These are phyloP conservation scores for Neurospora sublineolata DNA, from an alignment of 495 filamentous ascomycete species.

Conservation along the genomic window DNA sequence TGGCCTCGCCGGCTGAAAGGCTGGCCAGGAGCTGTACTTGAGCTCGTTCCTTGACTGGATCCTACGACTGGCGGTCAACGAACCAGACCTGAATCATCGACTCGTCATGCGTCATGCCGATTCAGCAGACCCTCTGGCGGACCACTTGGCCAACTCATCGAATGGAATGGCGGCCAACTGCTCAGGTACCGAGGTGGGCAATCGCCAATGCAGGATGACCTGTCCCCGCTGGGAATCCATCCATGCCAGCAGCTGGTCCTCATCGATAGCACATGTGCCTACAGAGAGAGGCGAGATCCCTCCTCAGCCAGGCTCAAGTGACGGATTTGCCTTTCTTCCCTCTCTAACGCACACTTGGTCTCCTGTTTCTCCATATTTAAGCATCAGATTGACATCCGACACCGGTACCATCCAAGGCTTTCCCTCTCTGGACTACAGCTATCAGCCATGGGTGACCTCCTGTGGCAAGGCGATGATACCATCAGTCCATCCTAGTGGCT, in stretches of 20 bases:
- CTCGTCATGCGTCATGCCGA: background rate
- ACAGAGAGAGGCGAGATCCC: background rate
- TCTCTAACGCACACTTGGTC: background rate
- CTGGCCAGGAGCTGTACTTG: background rate
- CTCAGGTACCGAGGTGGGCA: background rate
- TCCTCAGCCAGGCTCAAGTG: background rate
- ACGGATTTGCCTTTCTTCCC: background rate
- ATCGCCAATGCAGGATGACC: conserved; percentile 3
- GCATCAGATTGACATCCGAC: background rate
- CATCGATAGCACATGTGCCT: background rate
- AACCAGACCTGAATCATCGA: background rate
- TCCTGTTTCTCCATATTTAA: background rate
- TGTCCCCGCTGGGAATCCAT: background rate
- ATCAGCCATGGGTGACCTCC: background rate
- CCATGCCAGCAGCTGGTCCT: background rate
- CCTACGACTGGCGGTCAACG: conserved; percentile 7
- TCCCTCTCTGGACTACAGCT: background rate
- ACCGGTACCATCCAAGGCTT: background rate
- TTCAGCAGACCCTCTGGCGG: conserved; percentile 2
- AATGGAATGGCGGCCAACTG: conserved; percentile 1
- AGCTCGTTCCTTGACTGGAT: background rate
- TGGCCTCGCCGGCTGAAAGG: background rate
- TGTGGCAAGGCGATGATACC: background rate
- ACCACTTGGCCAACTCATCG: conserved; percentile 1
- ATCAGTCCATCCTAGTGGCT: background rate